These are phyloP conservation scores for Torulaspora quercuum DNA, from an alignment of 805 yeast species.

Conservation along the genomic window DNA sequence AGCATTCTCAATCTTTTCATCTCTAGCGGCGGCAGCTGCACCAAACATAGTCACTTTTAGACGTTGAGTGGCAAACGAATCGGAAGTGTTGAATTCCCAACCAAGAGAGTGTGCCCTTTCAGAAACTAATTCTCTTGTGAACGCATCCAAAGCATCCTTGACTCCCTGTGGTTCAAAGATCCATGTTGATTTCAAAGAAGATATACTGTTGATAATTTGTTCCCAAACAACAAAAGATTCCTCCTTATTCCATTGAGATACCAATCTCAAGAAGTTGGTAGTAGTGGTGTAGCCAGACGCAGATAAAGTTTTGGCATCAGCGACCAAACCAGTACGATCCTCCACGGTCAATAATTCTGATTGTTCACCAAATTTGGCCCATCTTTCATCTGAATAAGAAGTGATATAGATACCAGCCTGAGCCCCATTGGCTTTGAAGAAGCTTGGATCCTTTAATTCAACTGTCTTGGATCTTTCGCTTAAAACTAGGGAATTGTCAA, in stretches of 20 bases:
- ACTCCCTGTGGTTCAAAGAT: slow-evolving; percentile 49
- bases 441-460: slow-evolving; percentile 43
- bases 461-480: slow-evolving; percentile 48
- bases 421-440: slow-evolving; percentile 68
- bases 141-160: slow-evolving; percentile 47
- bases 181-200: slow-evolving; percentile 51
- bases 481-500: slow-evolving; percentile 57
- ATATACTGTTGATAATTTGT: slow-evolving; percentile 50
- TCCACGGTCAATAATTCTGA: slow-evolving; percentile 61
- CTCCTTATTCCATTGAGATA: slow-evolving; percentile 59
- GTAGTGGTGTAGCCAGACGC: slow-evolving; percentile 67
- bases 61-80: slow-evolving; percentile 59
- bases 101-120: slow-evolving; percentile 57
- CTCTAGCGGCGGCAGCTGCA: slow-evolving; percentile 54
- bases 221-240: slow-evolving; percentile 66
- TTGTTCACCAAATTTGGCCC: slow-evolving; percentile 61
- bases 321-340: slow-evolving; percentile 75
- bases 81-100: slow-evolving; percentile 55
- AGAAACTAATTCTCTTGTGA: slow-evolving; percentile 53
- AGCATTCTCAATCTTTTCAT: slow-evolving; percentile 45
- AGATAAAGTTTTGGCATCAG: slow-evolving; percentile 73
- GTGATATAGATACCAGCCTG: slow-evolving; percentile 76
- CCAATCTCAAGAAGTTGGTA: slow-evolving; percentile 54
- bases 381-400: slow-evolving; percentile 63
- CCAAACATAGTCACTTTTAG: slow-evolving; percentile 62